phyloP scores from a whole-genome alignment of 2,329 filamentous ascomycete species.

The Scedosporium apiospermum region DNA sequence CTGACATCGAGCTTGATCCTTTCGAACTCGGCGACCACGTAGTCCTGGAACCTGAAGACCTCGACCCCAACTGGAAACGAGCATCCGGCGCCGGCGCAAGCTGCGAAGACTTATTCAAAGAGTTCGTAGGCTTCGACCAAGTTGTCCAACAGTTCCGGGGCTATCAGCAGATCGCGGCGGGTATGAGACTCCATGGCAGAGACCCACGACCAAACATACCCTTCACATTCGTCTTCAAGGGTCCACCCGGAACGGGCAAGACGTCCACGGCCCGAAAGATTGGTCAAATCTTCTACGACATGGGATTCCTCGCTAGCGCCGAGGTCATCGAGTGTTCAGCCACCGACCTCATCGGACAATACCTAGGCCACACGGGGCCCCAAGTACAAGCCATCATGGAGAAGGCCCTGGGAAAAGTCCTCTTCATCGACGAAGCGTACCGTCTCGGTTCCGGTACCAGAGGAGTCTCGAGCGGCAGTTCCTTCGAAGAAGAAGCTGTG shows the following conservation, averaged over 20 bases:
- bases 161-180: constrained; percentile 36
- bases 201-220: constrained; percentile 46
- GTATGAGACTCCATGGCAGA: constrained; percentile 1
- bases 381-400: constrained; percentile 48
- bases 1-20: not conserved
- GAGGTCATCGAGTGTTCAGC: constrained; percentile 59
- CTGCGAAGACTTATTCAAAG: constrained; percentile 45
- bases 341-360: constrained; percentile 59
- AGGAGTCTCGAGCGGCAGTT: constrained; percentile 25
- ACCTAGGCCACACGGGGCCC: constrained; percentile 59
- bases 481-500: constrained; percentile 47
- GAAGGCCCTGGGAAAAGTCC: constrained; percentile 52
- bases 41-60: constrained; percentile 67
- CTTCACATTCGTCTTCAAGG: constrained; percentile 61
- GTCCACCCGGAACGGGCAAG: constrained; percentile 60
- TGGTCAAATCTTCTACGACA: constrained; percentile 66
- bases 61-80: constrained; percentile 58
- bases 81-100: constrained; percentile 30
- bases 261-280: constrained; percentile 65
- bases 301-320: constrained; percentile 53
- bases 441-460: constrained; percentile 29
- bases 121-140: constrained; percentile 46
- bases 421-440: constrained; percentile 68
- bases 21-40: constrained; percentile 11
- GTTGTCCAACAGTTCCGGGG: constrained; percentile 43